Base-by-base conservation (phyloP, 2,329 filamentous ascomycete species). In the Xylaria sp. region DNA sequence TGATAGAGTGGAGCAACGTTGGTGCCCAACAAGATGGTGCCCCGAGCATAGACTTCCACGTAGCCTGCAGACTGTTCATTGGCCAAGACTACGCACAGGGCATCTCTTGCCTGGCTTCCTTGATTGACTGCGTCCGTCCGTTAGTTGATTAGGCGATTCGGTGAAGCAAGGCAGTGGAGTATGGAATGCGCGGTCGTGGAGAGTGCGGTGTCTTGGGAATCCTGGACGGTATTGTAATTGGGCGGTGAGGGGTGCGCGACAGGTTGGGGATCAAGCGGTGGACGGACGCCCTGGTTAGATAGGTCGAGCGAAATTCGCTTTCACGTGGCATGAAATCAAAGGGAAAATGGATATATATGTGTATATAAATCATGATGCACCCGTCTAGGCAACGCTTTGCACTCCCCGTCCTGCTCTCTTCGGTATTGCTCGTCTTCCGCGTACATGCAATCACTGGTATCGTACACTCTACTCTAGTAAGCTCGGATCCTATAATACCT, bases 21-120 rank as follows among this genome's bases (percentile, higher is more conserved):
- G 50, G 36, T 61, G 50, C 56, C 56, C n/a, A 56, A 45, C n/a
- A 45, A 45, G 30, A 67, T 47, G n/a, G 45, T 34, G n/a, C 42
- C n/a, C 59, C 34, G 24, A 60, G 54, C 61, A 61, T 30, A 14
- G 39, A 50, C 36, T 24, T 51, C 62, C 64, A 66, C 54, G 63
- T 62, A 66, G 32, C 30, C n/a, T 42, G 9, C 56, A 27, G 51
- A 19, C 17, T 7, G 7, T 36, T 60, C 36, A 59, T 66, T 62
- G 58, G 58, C 11, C 21, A 19, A 24, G 17, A 12, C n/a, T 9
- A 51, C 9, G 9, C 21, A 60, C 4, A 7, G 9, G 21, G n/a
- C 27, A 21, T 62, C 47, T 32, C 32, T 17, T 53, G 19, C 21
- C 57, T 47, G 34, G 32, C 17, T 47, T 57, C 34, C 24, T 53